Percentiles rank a stretch among this genome's conserved stretches.
These are phyloP conservation scores for Macrolepiota fuliginosa DNA, from an alignment of 768 basidiomycete species.

Conservation along the genomic window DNA sequence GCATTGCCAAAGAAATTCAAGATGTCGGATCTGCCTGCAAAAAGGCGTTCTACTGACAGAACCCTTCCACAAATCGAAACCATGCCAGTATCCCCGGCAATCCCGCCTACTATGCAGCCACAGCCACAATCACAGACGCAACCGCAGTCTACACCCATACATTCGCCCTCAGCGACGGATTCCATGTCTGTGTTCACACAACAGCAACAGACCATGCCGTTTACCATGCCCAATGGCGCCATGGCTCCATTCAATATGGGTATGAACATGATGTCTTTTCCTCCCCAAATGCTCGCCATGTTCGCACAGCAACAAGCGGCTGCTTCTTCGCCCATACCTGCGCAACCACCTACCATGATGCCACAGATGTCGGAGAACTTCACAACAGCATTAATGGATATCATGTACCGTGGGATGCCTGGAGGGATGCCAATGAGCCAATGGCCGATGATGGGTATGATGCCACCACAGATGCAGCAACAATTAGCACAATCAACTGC, in stretches of 20 bases:
- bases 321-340: not conserved
- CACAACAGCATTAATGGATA: conserved; percentile 5
- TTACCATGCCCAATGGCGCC: not conserved
- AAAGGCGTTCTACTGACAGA: not conserved
- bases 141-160: not conserved
- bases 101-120: not conserved
- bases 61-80: not conserved
- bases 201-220: conserved; percentile 8
- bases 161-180: not conserved
- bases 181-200: conserved; percentile 3
- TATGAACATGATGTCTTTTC: conserved; percentile 11
- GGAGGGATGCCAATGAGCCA: conserved; percentile 14
- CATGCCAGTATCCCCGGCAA: not conserved
- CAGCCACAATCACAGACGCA: not conserved
- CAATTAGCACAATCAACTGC: not conserved
- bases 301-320: conserved; percentile 10
- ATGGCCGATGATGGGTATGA: conserved; percentile 11
- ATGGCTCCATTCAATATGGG: conserved; percentile 10
- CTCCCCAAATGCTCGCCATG: conserved; percentile 6
- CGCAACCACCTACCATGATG: conserved; percentile 5
- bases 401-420: conserved; percentile 7
- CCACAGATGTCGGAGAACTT: conserved; percentile 11
- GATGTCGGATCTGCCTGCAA: not conserved
- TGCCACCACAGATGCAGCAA: conserved; percentile 13
- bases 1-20: not conserved